Base-by-base conservation (phyloP, 2,329 filamentous ascomycete species). In the Aspergillus jensenii region DNA sequence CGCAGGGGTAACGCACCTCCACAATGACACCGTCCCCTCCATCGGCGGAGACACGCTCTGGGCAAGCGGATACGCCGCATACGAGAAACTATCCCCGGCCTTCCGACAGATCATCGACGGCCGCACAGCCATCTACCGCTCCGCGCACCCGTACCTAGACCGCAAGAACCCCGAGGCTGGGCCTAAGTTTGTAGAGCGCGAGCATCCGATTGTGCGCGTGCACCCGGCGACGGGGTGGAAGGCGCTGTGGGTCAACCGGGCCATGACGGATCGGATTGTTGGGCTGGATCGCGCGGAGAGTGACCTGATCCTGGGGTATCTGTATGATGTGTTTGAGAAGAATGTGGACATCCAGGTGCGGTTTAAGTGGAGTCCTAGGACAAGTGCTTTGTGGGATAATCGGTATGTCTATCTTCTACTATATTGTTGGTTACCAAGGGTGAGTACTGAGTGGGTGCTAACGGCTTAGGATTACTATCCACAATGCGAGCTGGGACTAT, bases 181-280 rank as follows among this genome's bases (percentile, higher is more conserved):
- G 0, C 88, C 87, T 0, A 84, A 87, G 72, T 81, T 80, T 64
- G 75, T 91, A n/a, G 87, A 90, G 72, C 81, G 88, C 6, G 76
- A 81, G 9, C 88, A 90, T 68, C 87, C 88, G 0, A 71, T 91
- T 9, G 88, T 91, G 2, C 81, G 88, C 3, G 84, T 88, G 0
- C 88, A 91, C 67, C 88, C 88, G 0, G 87, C 85, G 0, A 91
- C 88, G 0, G 88, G 88, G 0, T 90, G 88, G 88, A 91, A 90
- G 71, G 80, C 86, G 0, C 78, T 91, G 0, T 91, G 82, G 79
- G 88, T 91, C 0, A 91, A 91, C 69, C 81, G 87, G 3, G 78
- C 84, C 2, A 87, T 90, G 82, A 90, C 88, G 0, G 80, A 82
- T 6, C 79, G 82, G 0, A 90, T 91, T 48, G 84, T 90, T 0